phyloP scores from a whole-genome alignment of 75 land plant species.

The Larix kaempferi region DNA sequence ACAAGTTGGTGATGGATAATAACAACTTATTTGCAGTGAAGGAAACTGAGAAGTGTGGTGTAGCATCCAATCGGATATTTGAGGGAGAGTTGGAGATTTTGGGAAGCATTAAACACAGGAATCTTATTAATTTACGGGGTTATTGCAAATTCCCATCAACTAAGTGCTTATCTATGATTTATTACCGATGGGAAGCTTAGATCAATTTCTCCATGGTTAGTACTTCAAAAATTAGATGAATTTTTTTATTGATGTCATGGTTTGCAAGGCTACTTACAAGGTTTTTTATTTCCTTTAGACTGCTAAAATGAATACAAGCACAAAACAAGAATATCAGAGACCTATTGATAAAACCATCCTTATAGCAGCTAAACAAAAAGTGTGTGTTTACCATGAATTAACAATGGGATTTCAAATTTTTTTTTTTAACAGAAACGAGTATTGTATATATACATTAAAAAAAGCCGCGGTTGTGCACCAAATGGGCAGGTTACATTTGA shows the following conservation, averaged over 20 bases:
- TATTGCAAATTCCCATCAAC: constrained; percentile 76
- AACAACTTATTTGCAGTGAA: constrained; percentile 84
- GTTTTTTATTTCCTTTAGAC: constrained; percentile 10
- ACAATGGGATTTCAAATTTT: no score
- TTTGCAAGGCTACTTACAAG: background rate
- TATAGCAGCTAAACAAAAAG: no score
- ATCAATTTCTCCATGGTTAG: constrained; percentile 75
- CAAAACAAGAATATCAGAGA: no score
- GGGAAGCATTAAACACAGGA: constrained; percentile 92
- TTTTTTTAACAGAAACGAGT: no score
- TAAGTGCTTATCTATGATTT: constrained; percentile 91
- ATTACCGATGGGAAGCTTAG: constrained; percentile 73
- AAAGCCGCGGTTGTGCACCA: no score
- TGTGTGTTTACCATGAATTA: no score
- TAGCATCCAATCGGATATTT: constrained; percentile 64
- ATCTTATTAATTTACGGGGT: constrained; percentile 84
- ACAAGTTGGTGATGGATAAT: constrained; percentile 93
- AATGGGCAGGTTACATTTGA: no score
- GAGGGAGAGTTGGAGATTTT: constrained; percentile 86
- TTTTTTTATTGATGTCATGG: background rate
- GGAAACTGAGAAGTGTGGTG: constrained; percentile 54
- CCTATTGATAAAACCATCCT: no score
- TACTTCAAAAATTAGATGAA: background rate
- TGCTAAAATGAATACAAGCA: no score
- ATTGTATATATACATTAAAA: no score